Conservation (phyloP, 352 stramenopile genomes). For the Aphanomyces euteiches region DNA sequence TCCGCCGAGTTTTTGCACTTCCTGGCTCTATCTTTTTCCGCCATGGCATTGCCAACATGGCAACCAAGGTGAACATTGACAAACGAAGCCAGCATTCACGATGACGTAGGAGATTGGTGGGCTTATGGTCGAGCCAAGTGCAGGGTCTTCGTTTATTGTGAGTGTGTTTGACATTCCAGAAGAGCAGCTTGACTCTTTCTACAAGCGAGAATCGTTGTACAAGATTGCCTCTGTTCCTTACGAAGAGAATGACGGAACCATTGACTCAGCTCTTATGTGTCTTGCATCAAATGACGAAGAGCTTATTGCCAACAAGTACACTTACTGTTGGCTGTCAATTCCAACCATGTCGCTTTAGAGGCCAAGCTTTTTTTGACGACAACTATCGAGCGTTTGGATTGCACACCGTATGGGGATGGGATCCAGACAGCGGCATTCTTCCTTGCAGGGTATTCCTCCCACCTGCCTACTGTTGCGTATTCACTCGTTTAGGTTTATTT, state of each 20-base stretch:
- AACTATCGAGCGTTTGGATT: conserved; percentile 50
- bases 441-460: conserved; percentile 37
- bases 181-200: conserved; percentile 29
- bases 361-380: conserved; percentile 42
- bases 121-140: conserved; percentile 37
- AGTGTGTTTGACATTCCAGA: conserved; percentile 9
- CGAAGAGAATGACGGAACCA: conserved; percentile 8
- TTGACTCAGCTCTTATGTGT: conserved; percentile 39
- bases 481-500: conserved; percentile 66
- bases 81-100: background rate
- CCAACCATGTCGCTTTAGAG: conserved; percentile 34
- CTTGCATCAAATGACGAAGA: conserved; percentile 44
- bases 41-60: conserved; percentile 47
- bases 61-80: conserved; percentile 35
- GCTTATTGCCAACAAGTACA: conserved; percentile 34
- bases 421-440: conserved; percentile 43
- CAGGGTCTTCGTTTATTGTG: conserved; percentile 29
- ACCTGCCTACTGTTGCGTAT: background rate
- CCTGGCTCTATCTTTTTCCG: conserved; percentile 68
- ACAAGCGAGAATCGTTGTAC: conserved; percentile 44
- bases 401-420: conserved; percentile 58
- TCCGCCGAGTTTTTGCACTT: conserved; percentile 57
- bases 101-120: conserved; percentile 43
- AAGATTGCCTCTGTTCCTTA: conserved; percentile 48
- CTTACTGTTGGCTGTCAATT: too few relatives aligned